Percentiles rank a stretch among this genome's conserved stretches.
Evolutionary conservation across 202 grass and related monocot genomes (phyloP).

Genomic region (Bolboschoenoplectus hybrid): DNA sequence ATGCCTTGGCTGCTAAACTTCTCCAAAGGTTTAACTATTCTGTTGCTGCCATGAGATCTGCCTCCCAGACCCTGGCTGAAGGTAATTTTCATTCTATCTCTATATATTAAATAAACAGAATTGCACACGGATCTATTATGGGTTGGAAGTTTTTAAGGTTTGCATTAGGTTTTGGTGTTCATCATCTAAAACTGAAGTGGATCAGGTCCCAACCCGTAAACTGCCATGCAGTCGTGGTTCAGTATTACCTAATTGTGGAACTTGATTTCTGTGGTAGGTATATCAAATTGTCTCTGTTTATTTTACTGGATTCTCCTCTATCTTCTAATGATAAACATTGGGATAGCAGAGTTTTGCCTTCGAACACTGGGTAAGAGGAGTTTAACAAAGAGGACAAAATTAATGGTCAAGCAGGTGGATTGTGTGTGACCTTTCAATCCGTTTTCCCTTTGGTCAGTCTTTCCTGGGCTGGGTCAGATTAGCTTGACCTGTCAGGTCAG

Average conservation of each 20-base stretch:
- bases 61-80: conserved; percentile 63
- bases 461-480: not conserved
- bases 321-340: not conserved
- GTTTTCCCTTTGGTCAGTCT: not conserved
- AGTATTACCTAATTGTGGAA: not conserved
- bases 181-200: not conserved
- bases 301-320: not conserved
- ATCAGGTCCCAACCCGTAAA: not conserved
- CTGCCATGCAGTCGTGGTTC: not conserved
- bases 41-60: conserved; percentile 72
- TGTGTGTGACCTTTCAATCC: not conserved
- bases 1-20: conserved; percentile 87
- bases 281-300: not conserved
- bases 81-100: conserved; percentile 45
- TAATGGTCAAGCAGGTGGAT: conserved; percentile 9
- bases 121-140: not conserved
- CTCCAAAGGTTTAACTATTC: conserved; percentile 83
- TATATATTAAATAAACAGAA: not conserved
- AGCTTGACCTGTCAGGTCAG: not conserved
- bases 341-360: not conserved
- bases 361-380: not conserved
- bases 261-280: not conserved
- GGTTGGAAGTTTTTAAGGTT: not conserved
- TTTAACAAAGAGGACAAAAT: not conserved
- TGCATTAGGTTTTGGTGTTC: not conserved